phyloP scores from a whole-genome alignment of 2,329 filamentous ascomycete genomes.

The Aspergillus sp. region DNA sequence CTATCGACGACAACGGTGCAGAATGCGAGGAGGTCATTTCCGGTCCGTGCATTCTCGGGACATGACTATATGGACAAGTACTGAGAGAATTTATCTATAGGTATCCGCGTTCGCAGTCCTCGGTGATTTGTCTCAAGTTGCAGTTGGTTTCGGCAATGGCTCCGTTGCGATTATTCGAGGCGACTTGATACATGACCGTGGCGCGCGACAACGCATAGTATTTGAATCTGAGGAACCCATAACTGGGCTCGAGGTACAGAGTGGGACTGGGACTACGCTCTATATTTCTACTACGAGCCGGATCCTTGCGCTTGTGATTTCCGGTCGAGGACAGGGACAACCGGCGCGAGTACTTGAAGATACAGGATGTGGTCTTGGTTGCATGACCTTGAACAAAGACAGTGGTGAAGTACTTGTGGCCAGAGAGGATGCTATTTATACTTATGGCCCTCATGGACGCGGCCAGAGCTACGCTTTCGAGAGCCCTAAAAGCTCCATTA shows the following conservation, averaged over 20 bases:
- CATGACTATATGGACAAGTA: neutral
- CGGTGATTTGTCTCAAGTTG: conserved; percentile 86
- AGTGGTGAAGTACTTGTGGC: conserved; percentile 88
- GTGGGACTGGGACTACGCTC: conserved; percentile 67
- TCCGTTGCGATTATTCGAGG: conserved; percentile 90
- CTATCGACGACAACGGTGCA: conserved; percentile 81
- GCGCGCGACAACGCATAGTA: conserved; percentile 88
- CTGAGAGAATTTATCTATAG: conserved; percentile 17
- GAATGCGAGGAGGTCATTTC: conserved; percentile 89
- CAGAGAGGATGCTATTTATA: conserved; percentile 92
- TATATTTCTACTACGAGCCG: conserved; percentile 90
- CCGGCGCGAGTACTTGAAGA: conserved; percentile 88
- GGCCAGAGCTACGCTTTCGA: conserved; percentile 90
- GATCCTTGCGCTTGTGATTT: conserved; percentile 82
- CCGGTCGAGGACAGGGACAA: conserved; percentile 84
- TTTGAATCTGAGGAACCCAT: conserved; percentile 97
- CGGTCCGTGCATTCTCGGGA: conserved; percentile 53
- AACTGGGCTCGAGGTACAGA: conserved; percentile 79
- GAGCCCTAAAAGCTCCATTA: conserved; percentile 78
- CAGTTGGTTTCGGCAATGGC: conserved; percentile 93
- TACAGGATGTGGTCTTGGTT: conserved; percentile 85
- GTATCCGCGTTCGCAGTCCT: conserved; percentile 84
- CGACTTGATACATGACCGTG: conserved; percentile 91
- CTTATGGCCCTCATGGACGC: conserved; percentile 80
- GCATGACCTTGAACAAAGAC: conserved; percentile 82